phyloP scores from a whole-genome alignment of 352 stramenopile species.

The Phytophthora hybrid region DNA sequence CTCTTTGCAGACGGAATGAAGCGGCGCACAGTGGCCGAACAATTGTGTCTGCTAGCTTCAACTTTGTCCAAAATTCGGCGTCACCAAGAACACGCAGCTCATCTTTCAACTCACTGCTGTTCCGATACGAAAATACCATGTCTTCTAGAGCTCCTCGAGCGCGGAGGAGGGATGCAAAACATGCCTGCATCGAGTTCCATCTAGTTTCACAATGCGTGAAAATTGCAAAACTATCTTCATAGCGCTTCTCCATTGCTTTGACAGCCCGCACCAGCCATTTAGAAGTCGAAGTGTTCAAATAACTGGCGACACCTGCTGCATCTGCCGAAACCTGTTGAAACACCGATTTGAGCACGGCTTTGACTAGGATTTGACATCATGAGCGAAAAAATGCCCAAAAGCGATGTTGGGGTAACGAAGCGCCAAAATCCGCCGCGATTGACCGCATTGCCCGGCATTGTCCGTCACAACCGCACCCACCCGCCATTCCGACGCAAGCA shows the following conservation, averaged over 20 bases:
- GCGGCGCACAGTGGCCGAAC: constrained; percentile 7
- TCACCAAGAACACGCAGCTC: background rate
- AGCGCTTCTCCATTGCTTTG: constrained; percentile 12
- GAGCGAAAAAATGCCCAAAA: constrained; percentile 23
- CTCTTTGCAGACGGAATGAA: constrained; percentile 8
- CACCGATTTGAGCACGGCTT: constrained; percentile 15
- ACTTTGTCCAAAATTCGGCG: constrained; percentile 3
- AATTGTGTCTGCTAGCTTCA: constrained; percentile 2
- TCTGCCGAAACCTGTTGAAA: constrained; percentile 10
- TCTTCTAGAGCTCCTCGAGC: constrained; percentile 11
- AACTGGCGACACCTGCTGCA: constrained; percentile 11
- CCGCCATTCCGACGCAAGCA: constrained; percentile 8
- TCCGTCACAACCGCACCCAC: constrained; percentile 23
- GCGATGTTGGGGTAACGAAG: constrained; percentile 20
- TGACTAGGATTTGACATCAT: constrained; percentile 35
- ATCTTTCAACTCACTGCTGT: background rate
- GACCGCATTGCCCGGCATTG: constrained; percentile 20
- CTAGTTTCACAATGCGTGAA: constrained; percentile 19
- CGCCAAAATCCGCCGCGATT: constrained; percentile 21
- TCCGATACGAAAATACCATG: constrained; percentile 15
- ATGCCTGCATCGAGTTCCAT: constrained; percentile 27
- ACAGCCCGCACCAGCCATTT: constrained; percentile 6
- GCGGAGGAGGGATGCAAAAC: constrained; percentile 18
- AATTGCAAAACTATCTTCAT: constrained; percentile 13
- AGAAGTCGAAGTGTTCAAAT: constrained; percentile 26